Evolutionary conservation across 2,329 filamentous ascomycete genomes (phyloP).

Genomic region (Fusarium sp.): DNA sequence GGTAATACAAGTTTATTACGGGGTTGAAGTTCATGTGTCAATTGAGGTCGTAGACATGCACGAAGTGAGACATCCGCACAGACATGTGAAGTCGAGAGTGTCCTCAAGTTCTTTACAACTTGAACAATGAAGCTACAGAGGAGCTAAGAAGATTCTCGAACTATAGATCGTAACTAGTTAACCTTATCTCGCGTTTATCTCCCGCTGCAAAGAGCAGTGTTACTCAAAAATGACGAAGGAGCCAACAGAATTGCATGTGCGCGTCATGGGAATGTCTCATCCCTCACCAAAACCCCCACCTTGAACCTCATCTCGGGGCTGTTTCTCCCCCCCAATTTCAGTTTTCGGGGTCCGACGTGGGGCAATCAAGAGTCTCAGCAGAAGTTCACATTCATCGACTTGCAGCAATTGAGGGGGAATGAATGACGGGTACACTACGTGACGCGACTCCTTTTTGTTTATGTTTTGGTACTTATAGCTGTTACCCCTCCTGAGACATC

Average conservation of each 20-base stretch:
- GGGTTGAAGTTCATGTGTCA: not conserved
- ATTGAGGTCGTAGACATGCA: not conserved
- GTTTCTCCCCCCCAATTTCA: slow-evolving; percentile 6
- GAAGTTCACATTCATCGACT: slow-evolving; percentile 14
- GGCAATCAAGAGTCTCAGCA: not conserved
- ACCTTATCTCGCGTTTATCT: slow-evolving; percentile 9
- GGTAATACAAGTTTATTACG: slow-evolving; percentile 34
- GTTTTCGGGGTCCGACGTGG: slow-evolving; percentile 22
- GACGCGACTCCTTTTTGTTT: slow-evolving; percentile 30
- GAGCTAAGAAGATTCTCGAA: not conserved
- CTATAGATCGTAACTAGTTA: not conserved
- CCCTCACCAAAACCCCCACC: slow-evolving; percentile 24
- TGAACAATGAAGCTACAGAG: not conserved
- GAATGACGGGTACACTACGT: slow-evolving; percentile 39
- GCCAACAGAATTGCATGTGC: slow-evolving; percentile 29
- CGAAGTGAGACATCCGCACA: not conserved
- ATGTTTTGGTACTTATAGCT: slow-evolving; percentile 17
- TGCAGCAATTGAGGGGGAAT: slow-evolving; percentile 26
- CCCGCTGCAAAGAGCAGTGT: not conserved
- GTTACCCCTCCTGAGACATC: not conserved
- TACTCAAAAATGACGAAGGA: not conserved
- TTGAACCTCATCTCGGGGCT: slow-evolving; percentile 19
- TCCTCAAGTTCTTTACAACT: not conserved
- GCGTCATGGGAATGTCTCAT: slow-evolving; percentile 35
- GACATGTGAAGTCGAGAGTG: not conserved